Evolutionary conservation across 2,329 filamentous ascomycete genomes (phyloP).

Genomic region (Fusarium sp.): DNA sequence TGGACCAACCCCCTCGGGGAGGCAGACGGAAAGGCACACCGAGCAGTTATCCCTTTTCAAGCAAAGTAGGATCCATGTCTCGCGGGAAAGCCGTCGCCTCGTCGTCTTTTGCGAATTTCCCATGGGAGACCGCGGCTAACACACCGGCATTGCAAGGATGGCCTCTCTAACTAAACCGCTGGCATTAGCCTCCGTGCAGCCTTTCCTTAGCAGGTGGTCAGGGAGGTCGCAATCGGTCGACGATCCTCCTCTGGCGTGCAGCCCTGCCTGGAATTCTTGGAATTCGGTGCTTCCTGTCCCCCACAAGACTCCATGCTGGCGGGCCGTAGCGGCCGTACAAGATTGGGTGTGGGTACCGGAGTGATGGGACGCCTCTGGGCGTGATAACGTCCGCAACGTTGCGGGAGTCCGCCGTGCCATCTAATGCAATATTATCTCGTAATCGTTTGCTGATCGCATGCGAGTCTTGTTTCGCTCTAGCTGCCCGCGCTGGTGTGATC

Average conservation of each 20-base stretch:
- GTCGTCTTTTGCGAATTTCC: not conserved
- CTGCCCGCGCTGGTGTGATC: not conserved
- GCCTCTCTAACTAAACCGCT: slow-evolving; percentile 8
- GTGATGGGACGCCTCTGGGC: slow-evolving; percentile 20
- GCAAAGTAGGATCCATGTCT: not conserved
- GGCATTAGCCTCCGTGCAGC: slow-evolving; percentile 13
- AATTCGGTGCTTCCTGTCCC: slow-evolving; percentile 28
- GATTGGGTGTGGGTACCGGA: slow-evolving; percentile 32
- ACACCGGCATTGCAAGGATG: slow-evolving; percentile 16
- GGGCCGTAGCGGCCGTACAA: slow-evolving; percentile 43
- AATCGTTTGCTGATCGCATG: slow-evolving; percentile 37
- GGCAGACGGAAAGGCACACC: not conserved
- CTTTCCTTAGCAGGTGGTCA: slow-evolving; percentile 11
- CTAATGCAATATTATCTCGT: slow-evolving; percentile 27
- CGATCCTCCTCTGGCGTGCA: slow-evolving; percentile 30
- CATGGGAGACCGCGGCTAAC: slow-evolving; percentile 25
- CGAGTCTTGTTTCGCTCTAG: slow-evolving; percentile 7
- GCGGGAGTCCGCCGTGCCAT: slow-evolving; percentile 15
- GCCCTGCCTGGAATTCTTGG: slow-evolving; percentile 32
- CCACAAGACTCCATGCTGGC: slow-evolving; percentile 41
- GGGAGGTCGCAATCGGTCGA: slow-evolving; percentile 21
- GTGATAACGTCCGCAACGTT: slow-evolving; percentile 29
- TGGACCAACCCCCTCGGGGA: slow-evolving; percentile 3
- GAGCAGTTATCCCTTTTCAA: not conserved
- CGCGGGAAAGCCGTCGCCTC: not conserved